Base-by-base conservation (phyloP, 257 asterid genomes). In the Nicotiana undulata region DNA sequence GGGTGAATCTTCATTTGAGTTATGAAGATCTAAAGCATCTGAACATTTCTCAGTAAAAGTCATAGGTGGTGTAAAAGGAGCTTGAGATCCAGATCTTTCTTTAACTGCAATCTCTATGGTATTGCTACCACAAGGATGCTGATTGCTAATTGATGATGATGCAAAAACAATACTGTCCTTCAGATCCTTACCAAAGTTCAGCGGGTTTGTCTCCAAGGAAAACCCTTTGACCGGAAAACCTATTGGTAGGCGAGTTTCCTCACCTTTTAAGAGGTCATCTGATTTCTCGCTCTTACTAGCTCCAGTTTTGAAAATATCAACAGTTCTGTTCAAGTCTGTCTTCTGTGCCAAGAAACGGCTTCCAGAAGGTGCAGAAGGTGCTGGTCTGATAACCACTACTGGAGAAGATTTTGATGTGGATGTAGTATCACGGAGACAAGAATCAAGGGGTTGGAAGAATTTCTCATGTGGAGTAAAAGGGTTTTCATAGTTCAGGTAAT, bases 1-100 rank as follows among this genome's bases (percentile, higher is more conserved):
- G 68, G 99, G 99, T 20, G 99, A 96, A 87, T 96, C 99, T 51
- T 86, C 97, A 60, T 89, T 91, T 15, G 82, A 86, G 88, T 82
- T 91, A 77, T 88, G 89, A 85, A 85, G 88, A 83, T 95, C 97
- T 11, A 89, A n/a, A 78, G 85, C 76, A 82, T 93, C 98, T 22
- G 90, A 81, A 84, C 86, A 89, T 75, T 81, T 82, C 81, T 85
- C 91, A 74, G 86, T 34, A 51, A 88, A 81, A 80, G 86, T 79
- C 63, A 81, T 84, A 37, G 66, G 85, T 87, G 83, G 87, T 83
- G 80, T 83, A 80, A 80, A 85, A 37, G 87, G 83, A 55, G 84
- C 81, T 29, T 82, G 91, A 76, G 88, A 87, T 79, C 70, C 92
- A 82, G 79, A 80, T 61, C 84, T 81, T 22, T 82, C 81, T 78